These are phyloP conservation scores for Wickerhamomyces mucosus DNA, from an alignment of 805 yeast genomes.

Conservation along the genomic window DNA sequence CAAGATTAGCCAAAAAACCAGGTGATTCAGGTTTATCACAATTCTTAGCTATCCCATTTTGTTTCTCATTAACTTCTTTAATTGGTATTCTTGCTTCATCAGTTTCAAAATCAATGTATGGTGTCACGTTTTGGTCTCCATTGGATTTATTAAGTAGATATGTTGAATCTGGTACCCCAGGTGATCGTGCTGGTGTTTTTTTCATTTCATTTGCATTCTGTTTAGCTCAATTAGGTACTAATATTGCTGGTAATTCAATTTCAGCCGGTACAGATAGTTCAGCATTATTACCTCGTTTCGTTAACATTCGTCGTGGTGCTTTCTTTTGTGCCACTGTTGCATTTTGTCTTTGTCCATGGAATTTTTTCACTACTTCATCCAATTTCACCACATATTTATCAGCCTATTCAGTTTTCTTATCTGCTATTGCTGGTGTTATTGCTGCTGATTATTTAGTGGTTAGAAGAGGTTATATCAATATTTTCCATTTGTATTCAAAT, in stretches of 20 bases:
- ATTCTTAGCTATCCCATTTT: conserved; percentile 57
- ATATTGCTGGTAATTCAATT: conserved; percentile 62
- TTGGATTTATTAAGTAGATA: conserved; percentile 53
- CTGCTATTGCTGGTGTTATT: conserved; percentile 75
- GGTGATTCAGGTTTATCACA: conserved; percentile 47
- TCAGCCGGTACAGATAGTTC: conserved; percentile 70
- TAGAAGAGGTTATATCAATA: conserved; percentile 59
- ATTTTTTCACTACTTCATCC: conserved; percentile 57
- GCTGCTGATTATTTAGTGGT: conserved; percentile 61
- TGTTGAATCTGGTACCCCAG: conserved; percentile 41
- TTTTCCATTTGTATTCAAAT: conserved; percentile 56
- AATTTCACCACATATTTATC: conserved; percentile 72
- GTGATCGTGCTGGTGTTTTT: conserved; percentile 75
- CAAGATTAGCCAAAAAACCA: conserved; percentile 65
- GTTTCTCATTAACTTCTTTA: conserved; percentile 72
- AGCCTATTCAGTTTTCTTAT: conserved; percentile 75
- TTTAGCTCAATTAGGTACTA: conserved; percentile 70
- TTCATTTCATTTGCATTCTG: conserved; percentile 63
- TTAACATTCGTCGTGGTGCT: conserved; percentile 74
- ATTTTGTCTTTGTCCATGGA: conserved; percentile 75
- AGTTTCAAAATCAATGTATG: conserved; percentile 60
- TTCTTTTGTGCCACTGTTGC: conserved; percentile 68
- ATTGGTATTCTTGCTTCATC: conserved; percentile 82
- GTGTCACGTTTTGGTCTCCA: conserved; percentile 75
- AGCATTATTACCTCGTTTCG: conserved; percentile 50